Conservation (phyloP, 768 basidiomycete species). For the Tricholoma terreum region DNA sequence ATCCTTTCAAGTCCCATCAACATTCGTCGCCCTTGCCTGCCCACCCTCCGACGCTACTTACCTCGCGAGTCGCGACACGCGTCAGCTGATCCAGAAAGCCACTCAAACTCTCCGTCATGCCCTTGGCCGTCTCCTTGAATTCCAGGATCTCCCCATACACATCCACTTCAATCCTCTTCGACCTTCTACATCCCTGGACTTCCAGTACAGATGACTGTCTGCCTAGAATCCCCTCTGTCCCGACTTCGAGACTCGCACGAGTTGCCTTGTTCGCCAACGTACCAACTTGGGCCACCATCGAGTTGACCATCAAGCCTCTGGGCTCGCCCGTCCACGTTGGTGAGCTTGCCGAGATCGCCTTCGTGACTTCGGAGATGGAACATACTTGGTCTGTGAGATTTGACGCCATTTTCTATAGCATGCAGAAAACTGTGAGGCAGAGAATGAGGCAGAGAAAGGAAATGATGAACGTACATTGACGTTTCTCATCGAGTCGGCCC, state of each 20-base stretch:
- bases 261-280: conserved; percentile 84
- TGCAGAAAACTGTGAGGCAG: conserved; percentile 28
- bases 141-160: conserved; percentile 91
- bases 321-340: conserved; percentile 90
- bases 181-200: conserved; percentile 95
- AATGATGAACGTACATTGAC: conserved; percentile 76
- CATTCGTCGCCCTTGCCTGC: conserved; percentile 89
- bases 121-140: conserved; percentile 89
- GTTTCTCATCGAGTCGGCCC: conserved; percentile 79
- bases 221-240: conserved; percentile 90
- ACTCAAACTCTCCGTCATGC: conserved; percentile 87
- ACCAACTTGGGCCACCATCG: conserved; percentile 78
- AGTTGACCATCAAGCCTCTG: conserved; percentile 95
- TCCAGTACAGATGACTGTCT: too few relatives aligned
- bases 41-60: conserved; percentile 99
- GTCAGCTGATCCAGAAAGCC: conserved; percentile 79
- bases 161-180: too few relatives aligned
- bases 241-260: conserved; percentile 87
- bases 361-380: conserved; percentile 88
- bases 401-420: too few relatives aligned
- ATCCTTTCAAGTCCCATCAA: conserved; percentile 96
- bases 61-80: conserved; percentile 85
- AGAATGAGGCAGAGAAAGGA: conserved; percentile 18
- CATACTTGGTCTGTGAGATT: conserved; percentile 85
- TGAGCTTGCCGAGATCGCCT: conserved; percentile 76